These are phyloP conservation scores for Backusella mclennaniae DNA, from an alignment of 192 early-diverging fungal species.

Conservation along the genomic window DNA sequence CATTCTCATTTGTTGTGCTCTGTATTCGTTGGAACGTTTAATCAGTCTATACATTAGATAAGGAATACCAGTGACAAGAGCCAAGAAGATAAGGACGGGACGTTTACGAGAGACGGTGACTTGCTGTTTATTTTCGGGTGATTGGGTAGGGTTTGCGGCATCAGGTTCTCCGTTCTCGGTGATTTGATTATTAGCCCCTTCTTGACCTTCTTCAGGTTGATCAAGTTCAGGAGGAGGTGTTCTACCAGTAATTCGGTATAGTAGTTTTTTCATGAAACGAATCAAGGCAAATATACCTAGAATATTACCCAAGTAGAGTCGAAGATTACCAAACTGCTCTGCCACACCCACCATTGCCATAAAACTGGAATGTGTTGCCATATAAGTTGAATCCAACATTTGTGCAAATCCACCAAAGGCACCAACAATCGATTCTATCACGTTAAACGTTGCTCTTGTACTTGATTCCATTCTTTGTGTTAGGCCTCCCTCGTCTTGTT, in stretches of 20 bases:
- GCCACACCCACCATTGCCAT: conserved; percentile 98
- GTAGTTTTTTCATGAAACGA: conserved; percentile 61
- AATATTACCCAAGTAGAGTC: conserved; percentile 80
- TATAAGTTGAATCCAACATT: conserved; percentile 97
- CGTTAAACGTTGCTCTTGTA: conserved; percentile 87
- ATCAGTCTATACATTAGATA: conserved; percentile 91
- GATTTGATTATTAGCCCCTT: conserved; percentile 48
- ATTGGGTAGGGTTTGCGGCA: background rate
- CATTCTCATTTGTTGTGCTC: conserved; percentile 31
- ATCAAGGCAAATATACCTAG: conserved; percentile 78
- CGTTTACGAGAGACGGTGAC: conserved; percentile 50
- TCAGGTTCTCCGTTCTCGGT: conserved; percentile 58
- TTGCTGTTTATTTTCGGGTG: background rate
- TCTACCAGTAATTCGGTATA: conserved; percentile 65
- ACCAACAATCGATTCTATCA: conserved; percentile 90
- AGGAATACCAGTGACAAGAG: conserved; percentile 85
- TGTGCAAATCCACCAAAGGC: conserved; percentile 97
- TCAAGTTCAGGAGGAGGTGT: conserved; percentile 59
- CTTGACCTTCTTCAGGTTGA: background rate
- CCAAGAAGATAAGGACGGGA: conserved; percentile 80
- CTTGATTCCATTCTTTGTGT: conserved; percentile 85
- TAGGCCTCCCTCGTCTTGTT: conserved; percentile 60
- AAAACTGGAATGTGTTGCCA: conserved; percentile 93
- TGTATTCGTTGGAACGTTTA: conserved; percentile 46
- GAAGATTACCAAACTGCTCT: conserved; percentile 92